These are phyloP conservation scores for Fusarium sp. DNA, from an alignment of 2,329 filamentous ascomycete genomes.

Conservation along the genomic window DNA sequence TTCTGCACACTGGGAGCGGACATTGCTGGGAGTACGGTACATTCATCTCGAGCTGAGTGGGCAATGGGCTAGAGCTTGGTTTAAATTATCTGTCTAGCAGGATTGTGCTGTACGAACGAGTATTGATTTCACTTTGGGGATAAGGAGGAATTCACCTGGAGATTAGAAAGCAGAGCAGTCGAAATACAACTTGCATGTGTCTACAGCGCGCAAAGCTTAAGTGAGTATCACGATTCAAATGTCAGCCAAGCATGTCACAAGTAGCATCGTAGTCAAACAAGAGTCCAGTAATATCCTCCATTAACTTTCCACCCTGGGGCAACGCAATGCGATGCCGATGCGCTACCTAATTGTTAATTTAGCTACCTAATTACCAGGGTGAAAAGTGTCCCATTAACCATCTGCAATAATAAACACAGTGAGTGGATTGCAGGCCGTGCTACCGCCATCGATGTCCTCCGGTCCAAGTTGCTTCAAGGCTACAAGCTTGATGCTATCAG, in stretches of 20 bases:
- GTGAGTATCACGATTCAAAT: background rate
- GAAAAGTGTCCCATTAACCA: background rate
- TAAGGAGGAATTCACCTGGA: background rate
- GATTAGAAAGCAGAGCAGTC: background rate
- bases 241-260: background rate
- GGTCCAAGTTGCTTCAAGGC: background rate
- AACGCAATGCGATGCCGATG: slow-evolving; percentile 1
- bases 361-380: background rate
- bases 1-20: background rate
- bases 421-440: slow-evolving; percentile 2
- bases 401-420: background rate
- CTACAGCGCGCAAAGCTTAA: background rate
- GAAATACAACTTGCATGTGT: background rate
- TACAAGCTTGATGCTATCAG: background rate
- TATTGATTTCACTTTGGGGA: background rate
- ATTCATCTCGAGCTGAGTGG: background rate
- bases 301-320: background rate
- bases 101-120: background rate
- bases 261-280: background rate
- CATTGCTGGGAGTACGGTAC: background rate
- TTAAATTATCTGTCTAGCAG: background rate
- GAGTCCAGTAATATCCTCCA: slow-evolving; percentile 3
- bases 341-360: slow-evolving; percentile 1
- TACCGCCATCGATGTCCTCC: background rate
- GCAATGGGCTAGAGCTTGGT: background rate